A percentile compares a stretch with the other conserved stretches of the same genome.
These are phyloP conservation scores for Arxiozyma heterogenica DNA, from an alignment of 1,139 yeast genomes.

Conservation along the genomic window DNA sequence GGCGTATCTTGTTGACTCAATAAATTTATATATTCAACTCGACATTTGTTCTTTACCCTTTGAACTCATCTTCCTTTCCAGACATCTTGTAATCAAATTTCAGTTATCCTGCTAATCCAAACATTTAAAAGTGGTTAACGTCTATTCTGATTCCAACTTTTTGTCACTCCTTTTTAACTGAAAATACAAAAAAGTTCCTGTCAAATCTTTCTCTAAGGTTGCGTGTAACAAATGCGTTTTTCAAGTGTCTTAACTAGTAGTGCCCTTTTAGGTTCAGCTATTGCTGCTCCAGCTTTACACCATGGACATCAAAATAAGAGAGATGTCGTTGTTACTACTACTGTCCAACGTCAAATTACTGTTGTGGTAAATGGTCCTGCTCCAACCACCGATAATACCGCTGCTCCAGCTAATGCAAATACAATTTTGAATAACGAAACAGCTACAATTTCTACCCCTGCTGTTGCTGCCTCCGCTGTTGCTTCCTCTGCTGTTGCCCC, in stretches of 20 bases:
- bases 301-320: constrained; percentile 41
- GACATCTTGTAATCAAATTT: too few relatives aligned
- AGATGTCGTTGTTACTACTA: constrained; percentile 26
- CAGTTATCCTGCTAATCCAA: too few relatives aligned
- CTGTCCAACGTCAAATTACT: constrained; percentile 11
- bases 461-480: constrained; percentile 40
- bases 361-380: constrained; percentile 10
- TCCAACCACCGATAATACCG: constrained; percentile 30
- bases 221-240: constrained; percentile 27
- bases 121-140: background rate
- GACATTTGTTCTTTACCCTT: too few relatives aligned
- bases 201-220: background rate
- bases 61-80: too few relatives aligned
- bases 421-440: constrained; percentile 31
- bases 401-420: constrained; percentile 15
- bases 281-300: constrained; percentile 31
- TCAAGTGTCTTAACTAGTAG: constrained; percentile 30
- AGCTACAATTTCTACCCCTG: constrained; percentile 23
- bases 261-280: constrained; percentile 30
- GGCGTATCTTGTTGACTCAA: too few relatives aligned
- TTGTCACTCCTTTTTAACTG: constrained; percentile 4
- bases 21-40: too few relatives aligned
- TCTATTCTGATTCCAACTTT: background rate
- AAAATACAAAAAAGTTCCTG: background rate
- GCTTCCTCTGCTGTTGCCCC: constrained; percentile 38